phyloP scores from a whole-genome alignment of 148 eudicot species.

The Pouteria glomerata region DNA sequence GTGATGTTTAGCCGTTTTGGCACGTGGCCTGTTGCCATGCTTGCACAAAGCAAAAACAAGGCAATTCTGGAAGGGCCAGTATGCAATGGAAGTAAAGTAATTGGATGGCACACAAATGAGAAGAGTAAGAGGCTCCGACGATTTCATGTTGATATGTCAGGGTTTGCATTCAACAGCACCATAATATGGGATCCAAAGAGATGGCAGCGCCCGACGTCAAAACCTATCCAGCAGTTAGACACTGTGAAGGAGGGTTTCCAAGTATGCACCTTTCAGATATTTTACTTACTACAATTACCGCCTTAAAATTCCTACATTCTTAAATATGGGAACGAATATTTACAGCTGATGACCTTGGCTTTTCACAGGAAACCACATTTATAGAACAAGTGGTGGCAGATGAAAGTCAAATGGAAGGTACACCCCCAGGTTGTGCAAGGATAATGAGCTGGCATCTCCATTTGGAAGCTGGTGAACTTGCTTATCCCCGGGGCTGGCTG shows the following conservation, averaged over 20 bases:
- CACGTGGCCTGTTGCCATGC: slow-evolving; percentile 99
- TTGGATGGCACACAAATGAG: slow-evolving; percentile 99
- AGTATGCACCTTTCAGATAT: slow-evolving; percentile 28
- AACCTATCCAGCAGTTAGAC: slow-evolving; percentile 76
- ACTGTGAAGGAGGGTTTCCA: slow-evolving; percentile 94
- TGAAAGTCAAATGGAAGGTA: slow-evolving; percentile 90
- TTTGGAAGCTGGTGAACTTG: slow-evolving; percentile 56
- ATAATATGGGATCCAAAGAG: slow-evolving; percentile 93
- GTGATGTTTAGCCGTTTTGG: slow-evolving; percentile 71
- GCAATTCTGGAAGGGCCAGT: slow-evolving; percentile 90
- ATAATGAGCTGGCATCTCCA: slow-evolving; percentile 98
- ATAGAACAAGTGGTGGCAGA: slow-evolving; percentile 91
- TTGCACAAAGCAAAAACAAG: slow-evolving; percentile 78
- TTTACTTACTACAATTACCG: not conserved
- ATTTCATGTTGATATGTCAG: slow-evolving; percentile 98
- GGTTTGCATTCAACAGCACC: slow-evolving; percentile 97
- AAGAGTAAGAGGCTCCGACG: slow-evolving; percentile 89
- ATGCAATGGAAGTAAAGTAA: slow-evolving; percentile 70
- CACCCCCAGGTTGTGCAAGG: slow-evolving; percentile 53
- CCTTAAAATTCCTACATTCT: not conserved
- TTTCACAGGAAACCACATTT: slow-evolving; percentile 80
- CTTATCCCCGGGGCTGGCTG: slow-evolving; percentile 78
- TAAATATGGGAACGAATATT: not conserved
- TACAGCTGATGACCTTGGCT: slow-evolving; percentile 2
- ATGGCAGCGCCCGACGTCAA: slow-evolving; percentile 67